A percentile compares a stretch with the other conserved stretches of the same genome.
phyloP scores from a whole-genome alignment of 1,284 basidiomycete species.

The Irpex rosettiformis region DNA sequence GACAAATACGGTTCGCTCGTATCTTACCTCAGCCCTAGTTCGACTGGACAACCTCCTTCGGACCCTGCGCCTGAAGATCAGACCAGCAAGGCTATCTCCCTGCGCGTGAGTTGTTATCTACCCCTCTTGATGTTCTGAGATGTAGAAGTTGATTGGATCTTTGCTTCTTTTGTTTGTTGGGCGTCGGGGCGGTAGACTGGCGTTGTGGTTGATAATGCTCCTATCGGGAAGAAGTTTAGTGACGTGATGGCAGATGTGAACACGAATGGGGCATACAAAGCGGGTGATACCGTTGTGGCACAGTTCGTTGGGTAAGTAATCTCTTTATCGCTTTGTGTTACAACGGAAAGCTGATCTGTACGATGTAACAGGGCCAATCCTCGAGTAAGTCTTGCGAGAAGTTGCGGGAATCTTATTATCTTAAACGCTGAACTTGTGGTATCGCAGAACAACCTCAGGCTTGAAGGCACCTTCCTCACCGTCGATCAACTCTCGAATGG shows the following conservation, averaged over 20 bases:
- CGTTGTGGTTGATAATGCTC: constrained; percentile 60
- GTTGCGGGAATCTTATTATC: neutral
- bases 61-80: constrained; percentile 69
- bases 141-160: neutral
- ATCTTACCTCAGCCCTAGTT: constrained; percentile 53
- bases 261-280: constrained; percentile 44
- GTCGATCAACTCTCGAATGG: constrained; percentile 54
- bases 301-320: constrained; percentile 55
- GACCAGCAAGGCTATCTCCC: constrained; percentile 62
- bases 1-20: constrained; percentile 71
- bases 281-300: constrained; percentile 57
- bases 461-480: constrained; percentile 72
- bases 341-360: neutral
- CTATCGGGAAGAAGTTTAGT: constrained; percentile 61
- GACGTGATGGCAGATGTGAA: constrained; percentile 61
- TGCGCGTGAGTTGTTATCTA: constrained; percentile 43
- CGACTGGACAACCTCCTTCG: constrained; percentile 45
- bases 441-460: constrained; percentile 70
- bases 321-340: neutral
- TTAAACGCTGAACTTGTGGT: neutral
- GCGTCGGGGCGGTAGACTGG: constrained; percentile 38
- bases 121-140: neutral
- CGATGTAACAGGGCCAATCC: constrained; percentile 54
- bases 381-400: constrained; percentile 41
- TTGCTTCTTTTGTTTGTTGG: too few relatives aligned